phyloP scores from a whole-genome alignment of 192 early-diverging fungal species.

The Lunasporangiospora selenospora region DNA sequence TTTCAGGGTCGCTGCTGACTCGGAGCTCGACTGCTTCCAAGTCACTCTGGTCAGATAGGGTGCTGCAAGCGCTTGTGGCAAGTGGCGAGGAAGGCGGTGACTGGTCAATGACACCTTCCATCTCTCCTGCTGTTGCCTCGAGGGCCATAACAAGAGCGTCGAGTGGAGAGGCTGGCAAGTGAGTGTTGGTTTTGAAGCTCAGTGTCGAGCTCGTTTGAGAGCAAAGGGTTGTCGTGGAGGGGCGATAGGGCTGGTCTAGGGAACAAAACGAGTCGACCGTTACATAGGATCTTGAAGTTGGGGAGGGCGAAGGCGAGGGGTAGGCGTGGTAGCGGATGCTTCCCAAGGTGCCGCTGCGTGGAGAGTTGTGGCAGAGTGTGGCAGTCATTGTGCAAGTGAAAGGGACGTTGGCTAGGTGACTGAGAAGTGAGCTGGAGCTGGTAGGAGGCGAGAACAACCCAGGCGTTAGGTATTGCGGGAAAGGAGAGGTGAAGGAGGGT shows the following conservation, averaged over 20 bases:
- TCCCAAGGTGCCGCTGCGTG: neutral
- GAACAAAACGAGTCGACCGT: conserved; percentile 1
- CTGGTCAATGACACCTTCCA: neutral
- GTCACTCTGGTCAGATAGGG: too few relatives aligned
- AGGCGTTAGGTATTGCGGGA: neutral
- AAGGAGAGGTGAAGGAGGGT: too few relatives aligned
- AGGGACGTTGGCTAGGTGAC: neutral
- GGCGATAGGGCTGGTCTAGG: conserved; percentile 6
- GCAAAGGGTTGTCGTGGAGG: too few relatives aligned
- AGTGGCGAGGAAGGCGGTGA: neutral
- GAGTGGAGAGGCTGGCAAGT: conserved; percentile 42
- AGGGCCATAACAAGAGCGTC: conserved; percentile 49
- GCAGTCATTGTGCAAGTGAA: too few relatives aligned
- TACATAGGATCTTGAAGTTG: conserved; percentile 11
- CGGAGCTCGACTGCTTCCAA: too few relatives aligned
- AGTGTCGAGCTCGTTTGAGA: too few relatives aligned
- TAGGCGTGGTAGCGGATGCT: conserved; percentile 1
- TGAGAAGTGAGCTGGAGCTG: too few relatives aligned
- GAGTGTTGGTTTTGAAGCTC: too few relatives aligned
- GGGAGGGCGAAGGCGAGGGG: conserved; percentile 42
- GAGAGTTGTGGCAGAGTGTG: neutral
- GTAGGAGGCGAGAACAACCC: neutral
- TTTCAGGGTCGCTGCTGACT: too few relatives aligned
- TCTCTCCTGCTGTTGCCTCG: conserved; percentile 38
- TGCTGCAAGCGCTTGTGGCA: too few relatives aligned